Conservation (phyloP, 306 rosid species). For the Acmispon strigosus region DNA sequence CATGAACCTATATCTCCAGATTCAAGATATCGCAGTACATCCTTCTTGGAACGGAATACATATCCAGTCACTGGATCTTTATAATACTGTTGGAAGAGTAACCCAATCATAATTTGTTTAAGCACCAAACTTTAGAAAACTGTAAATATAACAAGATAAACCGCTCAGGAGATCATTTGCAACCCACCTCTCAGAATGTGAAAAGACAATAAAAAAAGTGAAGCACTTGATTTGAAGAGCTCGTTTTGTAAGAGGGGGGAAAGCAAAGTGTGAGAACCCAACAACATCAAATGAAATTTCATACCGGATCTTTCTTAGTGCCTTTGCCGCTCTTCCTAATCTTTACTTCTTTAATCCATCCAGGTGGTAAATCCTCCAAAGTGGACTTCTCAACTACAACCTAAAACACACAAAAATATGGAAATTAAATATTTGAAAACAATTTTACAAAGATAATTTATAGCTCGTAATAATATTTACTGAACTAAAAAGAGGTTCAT, state of each 20-base stretch:
- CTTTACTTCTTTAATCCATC: constrained; percentile 67
- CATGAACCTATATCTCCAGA: constrained; percentile 32
- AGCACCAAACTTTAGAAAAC: constrained; percentile 6
- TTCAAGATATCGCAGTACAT: constrained; percentile 33
- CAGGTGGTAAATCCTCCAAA: constrained; percentile 71
- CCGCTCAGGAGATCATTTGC: not conserved
- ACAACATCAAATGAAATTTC: constrained; percentile 18
- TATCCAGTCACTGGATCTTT: constrained; percentile 36
- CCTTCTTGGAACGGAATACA: constrained; percentile 42
- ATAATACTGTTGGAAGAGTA: constrained; percentile 36
- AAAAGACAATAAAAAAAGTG: not conserved
- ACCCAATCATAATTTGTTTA: constrained; percentile 16
- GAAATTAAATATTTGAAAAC: constrained; percentile 12
- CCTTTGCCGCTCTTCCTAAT: constrained; percentile 34
- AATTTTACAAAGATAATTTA: constrained; percentile 13
- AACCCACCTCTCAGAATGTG: not conserved
- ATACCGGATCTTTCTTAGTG: constrained; percentile 38
- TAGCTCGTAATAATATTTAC: constrained; percentile 3
- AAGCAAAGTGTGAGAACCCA: constrained; percentile 5
- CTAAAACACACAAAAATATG: constrained; percentile 33
- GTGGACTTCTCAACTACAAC: constrained; percentile 45
- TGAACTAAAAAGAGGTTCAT: not conserved
- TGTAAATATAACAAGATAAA: not conserved
- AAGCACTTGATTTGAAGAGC: not conserved
- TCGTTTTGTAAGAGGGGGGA: not conserved